Evolutionary conservation across 164 flowering plant species (phyloP).

Genomic region (Brasenia schreberi): DNA sequence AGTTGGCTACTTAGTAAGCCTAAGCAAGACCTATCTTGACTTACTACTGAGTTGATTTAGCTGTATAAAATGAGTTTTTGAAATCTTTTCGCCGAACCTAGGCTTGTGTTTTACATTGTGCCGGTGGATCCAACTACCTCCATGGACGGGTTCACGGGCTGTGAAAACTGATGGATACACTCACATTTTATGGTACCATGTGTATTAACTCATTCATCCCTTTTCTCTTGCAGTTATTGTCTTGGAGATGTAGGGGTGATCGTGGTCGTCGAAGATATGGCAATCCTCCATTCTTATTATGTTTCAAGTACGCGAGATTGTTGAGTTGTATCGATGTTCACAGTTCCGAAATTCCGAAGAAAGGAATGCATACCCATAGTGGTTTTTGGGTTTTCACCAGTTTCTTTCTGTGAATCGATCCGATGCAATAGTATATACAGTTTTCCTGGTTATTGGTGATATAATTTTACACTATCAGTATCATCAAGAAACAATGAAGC

Average conservation of each 20-base stretch:
- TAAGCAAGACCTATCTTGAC: background rate
- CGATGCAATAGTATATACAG: too few species aligned
- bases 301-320: background rate
- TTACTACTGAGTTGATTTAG: too few species aligned
- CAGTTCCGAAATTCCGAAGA: background rate
- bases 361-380: background rate
- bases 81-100: too few species aligned
- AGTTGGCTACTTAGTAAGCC: background rate
- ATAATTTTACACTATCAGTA: too few species aligned
- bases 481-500: too few species aligned
- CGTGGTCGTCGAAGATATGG: background rate
- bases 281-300: background rate
- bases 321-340: background rate
- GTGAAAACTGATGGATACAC: too few species aligned
- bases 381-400: too few species aligned
- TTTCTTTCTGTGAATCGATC: too few species aligned
- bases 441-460: too few species aligned
- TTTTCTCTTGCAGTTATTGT: slow-evolving; percentile 3
- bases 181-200: background rate
- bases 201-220: background rate
- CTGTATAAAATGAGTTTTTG: too few species aligned
- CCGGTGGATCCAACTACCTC: too few species aligned
- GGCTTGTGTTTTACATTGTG: background rate
- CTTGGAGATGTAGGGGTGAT: background rate
- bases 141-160: too few species aligned